Evolutionary conservation across 2,329 filamentous ascomycete genomes (phyloP).

Genomic region (Talaromyces rugulosus): DNA sequence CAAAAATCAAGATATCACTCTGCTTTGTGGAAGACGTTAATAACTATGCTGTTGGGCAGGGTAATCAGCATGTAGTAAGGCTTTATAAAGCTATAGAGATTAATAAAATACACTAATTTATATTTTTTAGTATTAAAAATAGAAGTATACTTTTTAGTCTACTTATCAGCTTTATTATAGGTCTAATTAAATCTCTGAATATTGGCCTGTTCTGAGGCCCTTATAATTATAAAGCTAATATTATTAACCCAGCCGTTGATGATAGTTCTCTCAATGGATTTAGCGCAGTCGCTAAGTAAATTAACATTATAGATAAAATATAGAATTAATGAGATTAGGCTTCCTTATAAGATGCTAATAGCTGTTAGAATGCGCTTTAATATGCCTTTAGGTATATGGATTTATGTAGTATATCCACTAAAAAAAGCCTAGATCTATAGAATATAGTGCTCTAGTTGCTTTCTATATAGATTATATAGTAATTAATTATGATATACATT

Average conservation of each 20-base stretch:
- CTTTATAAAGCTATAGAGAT: neutral
- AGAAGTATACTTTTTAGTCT: neutral
- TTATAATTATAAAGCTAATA: neutral
- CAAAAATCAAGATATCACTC: neutral
- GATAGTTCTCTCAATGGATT: neutral
- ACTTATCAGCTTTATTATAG: neutral
- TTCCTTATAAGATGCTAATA: neutral
- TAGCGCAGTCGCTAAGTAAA: neutral
- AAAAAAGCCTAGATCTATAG: neutral
- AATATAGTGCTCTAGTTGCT: neutral
- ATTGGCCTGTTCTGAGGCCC: neutral
- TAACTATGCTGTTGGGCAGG: neutral
- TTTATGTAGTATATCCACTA: neutral
- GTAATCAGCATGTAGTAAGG: neutral
- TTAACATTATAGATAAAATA: neutral
- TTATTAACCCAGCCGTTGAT: neutral
- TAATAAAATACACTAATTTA: slow-evolving; percentile 3
- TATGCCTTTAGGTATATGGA: neutral
- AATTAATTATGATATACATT: neutral
- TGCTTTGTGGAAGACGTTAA: neutral
- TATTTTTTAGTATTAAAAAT: slow-evolving; percentile 1
- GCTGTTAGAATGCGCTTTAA: neutral
- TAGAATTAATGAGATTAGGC: neutral
- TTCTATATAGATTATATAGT: neutral
- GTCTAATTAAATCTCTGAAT: neutral